phyloP scores from a whole-genome alignment of 441 rosid species.

The Populus tomentosa region DNA sequence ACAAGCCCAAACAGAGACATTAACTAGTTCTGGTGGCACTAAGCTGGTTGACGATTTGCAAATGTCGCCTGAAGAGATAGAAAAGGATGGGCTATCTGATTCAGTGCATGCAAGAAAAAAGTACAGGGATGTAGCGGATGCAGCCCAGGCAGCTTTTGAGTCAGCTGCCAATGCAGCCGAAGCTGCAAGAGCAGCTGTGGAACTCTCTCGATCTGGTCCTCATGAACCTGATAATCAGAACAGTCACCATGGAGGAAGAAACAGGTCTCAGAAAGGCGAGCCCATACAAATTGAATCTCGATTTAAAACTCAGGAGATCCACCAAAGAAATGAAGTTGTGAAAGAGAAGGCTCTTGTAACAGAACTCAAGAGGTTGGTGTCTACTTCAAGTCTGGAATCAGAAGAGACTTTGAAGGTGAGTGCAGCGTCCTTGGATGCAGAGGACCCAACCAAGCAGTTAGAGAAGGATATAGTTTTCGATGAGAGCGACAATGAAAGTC shows the following conservation, averaged over 20 bases:
- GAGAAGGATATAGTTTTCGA: constrained; percentile 53
- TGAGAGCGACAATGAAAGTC: constrained; percentile 51
- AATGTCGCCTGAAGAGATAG: constrained; percentile 6
- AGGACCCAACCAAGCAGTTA: constrained; percentile 39
- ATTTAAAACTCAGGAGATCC: constrained; percentile 16
- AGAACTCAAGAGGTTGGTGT: constrained; percentile 26
- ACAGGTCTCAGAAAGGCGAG: background rate
- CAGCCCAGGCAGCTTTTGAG: constrained; percentile 94
- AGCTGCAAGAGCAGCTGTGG: constrained; percentile 94
- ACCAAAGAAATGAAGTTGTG: constrained; percentile 16
- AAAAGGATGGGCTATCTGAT: constrained; percentile 42
- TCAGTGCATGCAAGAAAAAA: constrained; percentile 44
- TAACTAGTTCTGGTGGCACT: constrained; percentile 10
- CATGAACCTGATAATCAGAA: constrained; percentile 39
- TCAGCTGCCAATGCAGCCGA: constrained; percentile 87
- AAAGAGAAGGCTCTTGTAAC: constrained; percentile 14
- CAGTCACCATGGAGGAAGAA: constrained; percentile 20
- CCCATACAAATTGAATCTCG: constrained; percentile 19
- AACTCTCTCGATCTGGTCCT: constrained; percentile 65
- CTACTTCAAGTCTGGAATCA: constrained; percentile 41
- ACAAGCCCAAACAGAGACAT: constrained; percentile 12
- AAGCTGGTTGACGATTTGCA: constrained; percentile 14
- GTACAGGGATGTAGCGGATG: constrained; percentile 89
- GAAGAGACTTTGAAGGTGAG: constrained; percentile 26
- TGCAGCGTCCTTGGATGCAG: constrained; percentile 32